Base-by-base conservation (phyloP, 306 rosid genomes). In the Acacia confusa region DNA sequence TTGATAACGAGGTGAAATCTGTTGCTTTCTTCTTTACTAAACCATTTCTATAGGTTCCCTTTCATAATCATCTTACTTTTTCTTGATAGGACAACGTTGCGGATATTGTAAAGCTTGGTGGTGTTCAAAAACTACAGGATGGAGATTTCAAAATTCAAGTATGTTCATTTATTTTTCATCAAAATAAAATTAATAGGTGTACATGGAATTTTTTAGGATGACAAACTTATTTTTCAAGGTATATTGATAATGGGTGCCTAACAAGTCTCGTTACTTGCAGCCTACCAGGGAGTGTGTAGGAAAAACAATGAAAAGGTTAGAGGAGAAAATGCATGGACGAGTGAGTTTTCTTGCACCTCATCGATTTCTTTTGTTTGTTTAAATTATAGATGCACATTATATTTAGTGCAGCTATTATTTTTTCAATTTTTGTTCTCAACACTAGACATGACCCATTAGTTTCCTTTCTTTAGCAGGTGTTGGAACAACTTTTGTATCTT, bases 221-320 rank as follows among this genome's bases (percentile, higher is more conserved):
- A 45, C 67, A 80, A 22, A 47, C 20, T 28, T 9, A n/a, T 19
- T 16, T 36, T 13, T 78, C 15, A 68, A 41, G 47, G 41, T 50
- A 67, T 14, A 77, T 71, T 12, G 25, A 14, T 25, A 70, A 40
- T 14, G 22, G 55, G 43, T 81, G 27, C 27, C 27, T 81, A 25
- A 43, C 76, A 53, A 57, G 70, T 74, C n/a, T 86, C 12, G 70
- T 70, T 77, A 70, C 79, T 82, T 82, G 84, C 90, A 96, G 99
- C 92, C 92, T 47, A 91, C 97, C 50, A 88, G 76, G 85, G 98
- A 96, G 78, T 96, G 99, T 79, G 94, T 90, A 61, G 88, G 90
- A 64, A 96, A 91, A 86, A 92, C 97, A 12, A 77, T 92, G 79
- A 93, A 88, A 82, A 91, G 97, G 88, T 85, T 96, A 77, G 94